Evolutionary conservation across 179 eudicot genomes (phyloP), one percentile per base, ranked within the genome.

Genomic region (Sideroxylon spinosum): DNA sequence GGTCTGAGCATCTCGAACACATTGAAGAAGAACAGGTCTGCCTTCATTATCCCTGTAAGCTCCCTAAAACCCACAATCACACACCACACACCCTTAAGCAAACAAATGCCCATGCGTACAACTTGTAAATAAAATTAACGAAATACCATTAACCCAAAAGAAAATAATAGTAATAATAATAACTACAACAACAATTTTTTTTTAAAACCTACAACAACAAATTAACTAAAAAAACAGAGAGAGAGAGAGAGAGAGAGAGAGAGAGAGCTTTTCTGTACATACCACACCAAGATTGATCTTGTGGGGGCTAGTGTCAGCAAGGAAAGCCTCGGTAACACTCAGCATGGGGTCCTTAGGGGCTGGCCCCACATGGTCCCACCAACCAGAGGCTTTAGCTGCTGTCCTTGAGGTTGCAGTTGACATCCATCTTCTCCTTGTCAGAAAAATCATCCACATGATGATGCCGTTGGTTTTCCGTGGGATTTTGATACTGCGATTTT

Each of bases 211-310:
- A 8, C 10, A 50, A 50, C 8, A 50, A 12, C 13, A 50, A 50
- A n/a, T n/a, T 7, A 50, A 12, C 7, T 4, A 8, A 3, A 50
- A 50, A 0, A 50, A 12, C 13, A 50, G 7, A 12, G 3, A 32
- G 3, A 32, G 3, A 32, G 2, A 32, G 37, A 32, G 37, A 32
- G 37, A 57, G 19, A 5, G 20, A 59, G 23, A 59, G 20, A 59
- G 63, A 2, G 20, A n/a, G 63, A n/a, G 20, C 4, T 19, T 59
- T 59, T 20, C 11, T 23, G 67, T 25, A 13, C 32, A 32, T 85
- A 91, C 95, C 68, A 91, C 95, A 72, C 95, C 95, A 12, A 92
- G 95, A 78, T 92, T 92, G 75, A 92, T 88, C 87, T 92, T 92
- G 56, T 62, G 0, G 0, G 95, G 97, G 78, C 77, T 82, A 53